These are phyloP conservation scores for Jamesozyma hellenica DNA, from an alignment of 805 yeast genomes.

Conservation along the genomic window DNA sequence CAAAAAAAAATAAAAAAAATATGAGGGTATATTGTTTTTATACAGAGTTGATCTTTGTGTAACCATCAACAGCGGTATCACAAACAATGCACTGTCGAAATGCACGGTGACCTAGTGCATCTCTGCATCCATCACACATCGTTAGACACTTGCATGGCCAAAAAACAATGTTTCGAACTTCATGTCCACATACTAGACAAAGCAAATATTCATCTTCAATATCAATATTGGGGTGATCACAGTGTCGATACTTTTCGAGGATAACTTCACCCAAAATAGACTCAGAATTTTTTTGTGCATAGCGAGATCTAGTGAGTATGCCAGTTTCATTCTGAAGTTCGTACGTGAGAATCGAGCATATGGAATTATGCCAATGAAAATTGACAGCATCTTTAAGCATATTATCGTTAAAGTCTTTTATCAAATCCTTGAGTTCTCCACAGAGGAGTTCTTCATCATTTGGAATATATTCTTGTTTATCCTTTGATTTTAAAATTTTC, in stretches of 20 bases:
- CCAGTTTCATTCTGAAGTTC: slow-evolving; percentile 15
- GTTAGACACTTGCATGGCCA: slow-evolving; percentile 95
- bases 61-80: slow-evolving; percentile 57
- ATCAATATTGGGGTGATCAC: background rate
- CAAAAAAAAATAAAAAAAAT: background rate
- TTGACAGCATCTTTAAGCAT: slow-evolving; percentile 10
- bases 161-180: slow-evolving; percentile 63
- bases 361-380: slow-evolving; percentile 22
- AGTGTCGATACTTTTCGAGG: slow-evolving; percentile 6
- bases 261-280: slow-evolving; percentile 24
- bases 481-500: background rate
- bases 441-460: slow-evolving; percentile 4
- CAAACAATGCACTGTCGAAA: slow-evolving; percentile 81
- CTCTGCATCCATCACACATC: slow-evolving; percentile 74
- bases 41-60: slow-evolving; percentile 29
- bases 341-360: slow-evolving; percentile 21
- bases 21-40: background rate
- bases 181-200: slow-evolving; percentile 76
- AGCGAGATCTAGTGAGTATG: slow-evolving; percentile 31
- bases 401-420: slow-evolving; percentile 8
- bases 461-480: slow-evolving; percentile 4
- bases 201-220: slow-evolving; percentile 30
- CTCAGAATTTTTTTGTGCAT: slow-evolving; percentile 24
- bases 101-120: slow-evolving; percentile 59
- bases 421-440: slow-evolving; percentile 4